Evolutionary conservation across 1,284 basidiomycete genomes (phyloP).

Genomic region (Trametes polyzona): DNA sequence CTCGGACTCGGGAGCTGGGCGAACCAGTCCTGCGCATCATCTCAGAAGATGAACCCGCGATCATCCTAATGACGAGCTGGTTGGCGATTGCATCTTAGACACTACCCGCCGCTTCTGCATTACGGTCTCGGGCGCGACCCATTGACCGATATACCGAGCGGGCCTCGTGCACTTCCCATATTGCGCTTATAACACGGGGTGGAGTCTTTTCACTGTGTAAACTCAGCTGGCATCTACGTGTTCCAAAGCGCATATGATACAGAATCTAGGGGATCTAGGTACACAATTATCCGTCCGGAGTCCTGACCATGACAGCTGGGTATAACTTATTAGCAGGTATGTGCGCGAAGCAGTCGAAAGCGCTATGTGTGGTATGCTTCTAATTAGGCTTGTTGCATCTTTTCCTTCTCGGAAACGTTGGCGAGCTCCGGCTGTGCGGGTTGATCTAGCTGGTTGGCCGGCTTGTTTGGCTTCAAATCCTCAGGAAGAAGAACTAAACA

Average conservation of each 20-base stretch:
- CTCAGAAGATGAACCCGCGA: too few species aligned
- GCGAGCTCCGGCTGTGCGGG: neutral
- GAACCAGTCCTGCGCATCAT: too few species aligned
- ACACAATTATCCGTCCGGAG: neutral
- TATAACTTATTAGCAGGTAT: conserved; percentile 10
- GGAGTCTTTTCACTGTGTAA: too few species aligned
- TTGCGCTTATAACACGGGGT: too few species aligned
- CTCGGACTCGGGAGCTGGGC: too few species aligned
- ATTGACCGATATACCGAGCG: too few species aligned
- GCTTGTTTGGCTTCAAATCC: conserved; percentile 6
- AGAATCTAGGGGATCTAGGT: neutral
- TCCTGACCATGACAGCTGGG: neutral
- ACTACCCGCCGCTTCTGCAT: too few species aligned
- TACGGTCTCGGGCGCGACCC: too few species aligned
- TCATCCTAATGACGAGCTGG: too few species aligned
- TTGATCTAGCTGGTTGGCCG: neutral
- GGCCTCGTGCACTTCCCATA: too few species aligned
- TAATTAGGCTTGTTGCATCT: neutral
- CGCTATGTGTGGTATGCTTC: neutral
- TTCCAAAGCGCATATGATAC: conserved; percentile 1
- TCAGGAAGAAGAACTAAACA: conserved; percentile 11
- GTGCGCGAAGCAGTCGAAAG: neutral
- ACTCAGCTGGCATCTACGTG: neutral
- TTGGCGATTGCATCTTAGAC: too few species aligned
- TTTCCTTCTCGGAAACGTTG: conserved; percentile 7